These are phyloP conservation scores for Solanum etuberosum DNA, from an alignment of 257 asterid genomes.

Conservation along the genomic window DNA sequence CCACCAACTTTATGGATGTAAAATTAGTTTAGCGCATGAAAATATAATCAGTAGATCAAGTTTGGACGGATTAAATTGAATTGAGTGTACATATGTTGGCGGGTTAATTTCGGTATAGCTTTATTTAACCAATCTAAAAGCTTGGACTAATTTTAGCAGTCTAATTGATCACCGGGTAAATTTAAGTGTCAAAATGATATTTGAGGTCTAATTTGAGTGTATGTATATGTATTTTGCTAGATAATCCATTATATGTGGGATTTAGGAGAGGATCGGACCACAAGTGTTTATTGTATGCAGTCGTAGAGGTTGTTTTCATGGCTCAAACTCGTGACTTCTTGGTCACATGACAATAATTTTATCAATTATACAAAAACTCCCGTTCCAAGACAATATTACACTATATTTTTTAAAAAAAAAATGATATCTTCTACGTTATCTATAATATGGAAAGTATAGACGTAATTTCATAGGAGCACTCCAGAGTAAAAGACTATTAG, in stretches of 20 bases:
- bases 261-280: accelerated
- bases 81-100: background rate
- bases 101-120: background rate
- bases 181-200: background rate
- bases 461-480: no score
- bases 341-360: background rate
- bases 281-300: background rate
- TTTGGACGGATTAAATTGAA: background rate
- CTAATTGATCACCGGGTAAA: background rate
- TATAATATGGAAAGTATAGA: no score
- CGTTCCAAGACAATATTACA: background rate
- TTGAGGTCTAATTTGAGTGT: background rate
- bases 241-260: background rate
- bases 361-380: background rate
- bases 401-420: background rate
- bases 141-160: background rate
- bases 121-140: background rate
- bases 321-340: accelerated
- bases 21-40: background rate
- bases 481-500: no score
- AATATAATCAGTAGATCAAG: background rate
- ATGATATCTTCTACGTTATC: background rate
- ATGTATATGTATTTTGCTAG: background rate
- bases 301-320: no score
- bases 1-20: background rate